phyloP scores from a whole-genome alignment of 352 stramenopile genomes.

The Pythium guiyangense region DNA sequence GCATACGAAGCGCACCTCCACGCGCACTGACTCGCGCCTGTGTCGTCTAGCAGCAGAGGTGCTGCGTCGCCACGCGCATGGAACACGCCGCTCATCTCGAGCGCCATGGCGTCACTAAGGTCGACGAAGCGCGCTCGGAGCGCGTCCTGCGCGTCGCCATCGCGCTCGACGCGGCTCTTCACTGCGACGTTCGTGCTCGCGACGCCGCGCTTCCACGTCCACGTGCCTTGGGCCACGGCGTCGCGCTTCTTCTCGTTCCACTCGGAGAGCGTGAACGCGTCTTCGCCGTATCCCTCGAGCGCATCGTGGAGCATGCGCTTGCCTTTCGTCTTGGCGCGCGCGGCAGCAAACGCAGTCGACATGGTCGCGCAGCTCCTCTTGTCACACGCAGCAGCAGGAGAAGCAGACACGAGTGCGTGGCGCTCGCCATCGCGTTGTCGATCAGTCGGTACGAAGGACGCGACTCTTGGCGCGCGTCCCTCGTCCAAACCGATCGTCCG shows the following conservation, averaged over 20 bases:
- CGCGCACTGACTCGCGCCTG: slow-evolving; percentile 13
- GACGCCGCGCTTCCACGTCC: slow-evolving; percentile 39
- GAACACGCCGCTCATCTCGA: slow-evolving; percentile 21
- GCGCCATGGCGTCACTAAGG: slow-evolving; percentile 25
- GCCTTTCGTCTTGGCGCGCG: slow-evolving; percentile 57
- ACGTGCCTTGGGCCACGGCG: slow-evolving; percentile 28
- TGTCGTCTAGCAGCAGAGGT: neutral
- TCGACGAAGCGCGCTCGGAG: slow-evolving; percentile 35
- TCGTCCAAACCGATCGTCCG: neutral
- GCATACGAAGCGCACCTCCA: slow-evolving; percentile 24
- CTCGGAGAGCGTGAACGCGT: slow-evolving; percentile 39
- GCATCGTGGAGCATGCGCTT: slow-evolving; percentile 63
- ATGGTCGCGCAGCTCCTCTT: slow-evolving; percentile 18
- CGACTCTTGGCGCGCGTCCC: neutral
- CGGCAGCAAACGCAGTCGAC: slow-evolving; percentile 57
- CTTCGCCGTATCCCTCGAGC: slow-evolving; percentile 43
- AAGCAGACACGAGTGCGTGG: neutral
- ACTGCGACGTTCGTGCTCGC: slow-evolving; percentile 30
- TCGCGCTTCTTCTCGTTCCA: slow-evolving; percentile 53
- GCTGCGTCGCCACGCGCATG: neutral
- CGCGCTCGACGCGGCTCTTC: slow-evolving; percentile 33
- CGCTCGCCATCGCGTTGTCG: neutral
- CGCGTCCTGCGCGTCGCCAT: slow-evolving; percentile 16
- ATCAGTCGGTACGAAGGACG: neutral
- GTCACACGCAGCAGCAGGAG: neutral